A percentile compares a stretch with the other conserved stretches of the same genome.
phyloP scores from a whole-genome alignment of 768 basidiomycete genomes.

The Nidularia pulvinata region DNA sequence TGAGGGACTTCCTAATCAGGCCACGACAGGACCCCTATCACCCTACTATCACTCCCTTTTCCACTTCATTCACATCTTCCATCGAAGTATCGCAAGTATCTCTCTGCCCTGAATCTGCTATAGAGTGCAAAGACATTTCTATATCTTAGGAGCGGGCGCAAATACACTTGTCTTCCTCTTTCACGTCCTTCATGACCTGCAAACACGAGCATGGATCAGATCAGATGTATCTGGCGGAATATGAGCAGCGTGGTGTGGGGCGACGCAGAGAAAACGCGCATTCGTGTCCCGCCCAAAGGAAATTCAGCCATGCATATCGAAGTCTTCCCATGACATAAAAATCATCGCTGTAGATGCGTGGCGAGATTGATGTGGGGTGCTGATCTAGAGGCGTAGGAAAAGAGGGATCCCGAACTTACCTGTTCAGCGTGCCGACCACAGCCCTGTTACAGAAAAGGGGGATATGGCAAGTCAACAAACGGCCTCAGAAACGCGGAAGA shows the following conservation, averaged over 20 bases:
- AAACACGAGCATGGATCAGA: constrained; percentile 5
- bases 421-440: constrained; percentile 67
- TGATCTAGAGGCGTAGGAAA: constrained; percentile 4
- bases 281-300: neutral
- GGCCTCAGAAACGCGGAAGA: neutral
- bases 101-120: too few species aligned
- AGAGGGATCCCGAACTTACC: constrained; percentile 36
- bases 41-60: constrained; percentile 13
- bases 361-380: constrained; percentile 6
- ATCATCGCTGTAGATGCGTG: neutral
- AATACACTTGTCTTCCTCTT: constrained; percentile 45
- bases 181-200: constrained; percentile 46
- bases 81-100: too few species aligned
- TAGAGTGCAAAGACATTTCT: constrained; percentile 1
- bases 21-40: constrained; percentile 19
- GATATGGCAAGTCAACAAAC: neutral
- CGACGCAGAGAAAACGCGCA: too few species aligned
- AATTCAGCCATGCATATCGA: neutral
- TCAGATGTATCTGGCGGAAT: constrained; percentile 6
- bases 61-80: too few species aligned
- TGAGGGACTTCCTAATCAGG: constrained; percentile 22
- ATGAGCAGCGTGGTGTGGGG: neutral
- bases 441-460: constrained; percentile 43
- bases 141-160: constrained; percentile 22
- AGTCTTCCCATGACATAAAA: constrained; percentile 4